Evolutionary conservation across 768 basidiomycete genomes (phyloP).

Genomic region (Amanita polypyramis): DNA sequence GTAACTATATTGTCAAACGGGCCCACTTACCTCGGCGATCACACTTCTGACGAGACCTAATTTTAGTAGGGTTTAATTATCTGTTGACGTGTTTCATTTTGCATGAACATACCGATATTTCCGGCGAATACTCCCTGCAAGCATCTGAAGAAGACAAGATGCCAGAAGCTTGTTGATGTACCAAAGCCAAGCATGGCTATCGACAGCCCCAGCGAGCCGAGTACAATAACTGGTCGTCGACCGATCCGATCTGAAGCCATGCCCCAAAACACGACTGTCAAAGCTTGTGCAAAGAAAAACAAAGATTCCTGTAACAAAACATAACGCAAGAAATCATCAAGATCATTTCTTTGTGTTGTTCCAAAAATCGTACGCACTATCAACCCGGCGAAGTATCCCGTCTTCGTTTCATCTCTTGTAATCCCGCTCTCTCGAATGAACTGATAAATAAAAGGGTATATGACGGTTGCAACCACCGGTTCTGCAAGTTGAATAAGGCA

Average conservation of each 20-base stretch:
- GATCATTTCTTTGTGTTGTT: background rate
- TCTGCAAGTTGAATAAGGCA: constrained; percentile 22
- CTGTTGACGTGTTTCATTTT: constrained; percentile 19
- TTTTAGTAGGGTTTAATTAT: constrained; percentile 26
- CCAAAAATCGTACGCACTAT: constrained; percentile 18
- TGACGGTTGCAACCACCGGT: constrained; percentile 26
- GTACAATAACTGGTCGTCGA: constrained; percentile 30
- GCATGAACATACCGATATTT: background rate
- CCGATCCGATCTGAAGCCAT: constrained; percentile 32
- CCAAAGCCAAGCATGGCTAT: constrained; percentile 33
- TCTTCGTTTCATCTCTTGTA: constrained; percentile 24
- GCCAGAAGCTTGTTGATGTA: constrained; percentile 27
- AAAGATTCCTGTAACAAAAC: constrained; percentile 26
- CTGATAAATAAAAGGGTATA: constrained; percentile 29
- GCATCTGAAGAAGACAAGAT: constrained; percentile 12
- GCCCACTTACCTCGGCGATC: background rate
- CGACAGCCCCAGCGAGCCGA: constrained; percentile 31
- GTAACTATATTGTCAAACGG: background rate
- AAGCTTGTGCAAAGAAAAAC: constrained; percentile 33
- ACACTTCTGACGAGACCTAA: background rate
- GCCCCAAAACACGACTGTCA: constrained; percentile 36
- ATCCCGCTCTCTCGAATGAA: constrained; percentile 25
- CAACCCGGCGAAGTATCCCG: constrained; percentile 31
- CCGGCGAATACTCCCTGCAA: constrained; percentile 9
- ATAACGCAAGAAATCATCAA: background rate